Conservation (phyloP, 2,329 filamentous ascomycete genomes). For the Paracamarosporium sp. region DNA sequence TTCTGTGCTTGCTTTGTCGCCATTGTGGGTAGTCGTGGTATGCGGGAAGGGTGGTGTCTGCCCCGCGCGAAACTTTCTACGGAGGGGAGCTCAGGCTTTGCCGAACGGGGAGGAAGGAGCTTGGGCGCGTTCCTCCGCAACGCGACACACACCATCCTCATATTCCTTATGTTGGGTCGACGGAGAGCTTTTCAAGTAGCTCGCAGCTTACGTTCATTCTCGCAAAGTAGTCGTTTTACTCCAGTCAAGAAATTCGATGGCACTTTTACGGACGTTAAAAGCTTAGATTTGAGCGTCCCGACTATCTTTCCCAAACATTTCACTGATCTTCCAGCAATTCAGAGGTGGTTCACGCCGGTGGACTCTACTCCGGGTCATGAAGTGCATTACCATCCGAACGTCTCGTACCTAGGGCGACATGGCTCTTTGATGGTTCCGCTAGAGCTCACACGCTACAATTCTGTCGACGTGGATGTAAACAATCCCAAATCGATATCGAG, state of each 20-base stretch:
- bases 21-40: slow-evolving; percentile 14
- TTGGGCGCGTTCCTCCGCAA: background rate
- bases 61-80: slow-evolving; percentile 10
- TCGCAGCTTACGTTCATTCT: slow-evolving; percentile 14
- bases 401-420: slow-evolving; percentile 45
- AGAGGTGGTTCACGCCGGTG: slow-evolving; percentile 37
- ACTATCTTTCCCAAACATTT: slow-evolving; percentile 30
- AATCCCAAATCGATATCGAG: slow-evolving; percentile 29
- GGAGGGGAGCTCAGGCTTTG: slow-evolving; percentile 4
- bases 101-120: slow-evolving; percentile 5
- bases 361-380: background rate
- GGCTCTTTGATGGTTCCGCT: slow-evolving; percentile 62
- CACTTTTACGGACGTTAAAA: slow-evolving; percentile 11
- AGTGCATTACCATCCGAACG: slow-evolving; percentile 24
- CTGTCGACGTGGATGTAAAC: background rate
- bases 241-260: slow-evolving; percentile 12
- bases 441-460: slow-evolving; percentile 58
- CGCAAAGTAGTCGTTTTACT: slow-evolving; percentile 14
- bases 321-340: slow-evolving; percentile 31
- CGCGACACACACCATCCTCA: background rate
- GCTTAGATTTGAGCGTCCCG: slow-evolving; percentile 28
- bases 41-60: slow-evolving; percentile 4
- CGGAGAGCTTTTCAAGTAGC: background rate
- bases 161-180: slow-evolving; percentile 13
- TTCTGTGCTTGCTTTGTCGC: slow-evolving; percentile 18